Conservation (phyloP, 2,329 filamentous ascomycete genomes). For the Myriosclerotinia duriaeana region DNA sequence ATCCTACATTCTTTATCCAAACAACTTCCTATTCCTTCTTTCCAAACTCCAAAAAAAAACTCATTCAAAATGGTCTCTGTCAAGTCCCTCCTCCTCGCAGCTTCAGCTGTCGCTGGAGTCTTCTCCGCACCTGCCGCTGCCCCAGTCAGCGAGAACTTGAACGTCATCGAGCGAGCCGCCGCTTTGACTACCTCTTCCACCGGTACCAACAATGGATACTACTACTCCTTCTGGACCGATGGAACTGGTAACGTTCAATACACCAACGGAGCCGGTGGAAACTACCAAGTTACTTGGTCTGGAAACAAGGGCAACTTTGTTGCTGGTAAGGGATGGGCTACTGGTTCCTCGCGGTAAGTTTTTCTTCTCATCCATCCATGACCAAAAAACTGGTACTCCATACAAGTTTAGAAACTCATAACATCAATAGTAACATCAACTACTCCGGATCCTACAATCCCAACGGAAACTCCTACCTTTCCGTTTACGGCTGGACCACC, state of each 20-base stretch:
- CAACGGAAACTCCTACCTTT: slow-evolving; percentile 50
- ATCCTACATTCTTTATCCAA: background rate
- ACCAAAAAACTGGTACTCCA: no score
- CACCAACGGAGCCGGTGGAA: slow-evolving; percentile 52
- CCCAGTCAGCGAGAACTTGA: slow-evolving; percentile 8
- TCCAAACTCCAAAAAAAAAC: background rate
- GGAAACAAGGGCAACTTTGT: slow-evolving; percentile 48
- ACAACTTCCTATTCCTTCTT: background rate
- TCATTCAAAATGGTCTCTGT: slow-evolving; percentile 17
- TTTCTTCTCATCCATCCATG: background rate
- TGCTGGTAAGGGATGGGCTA: slow-evolving; percentile 52
- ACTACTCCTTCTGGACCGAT: slow-evolving; percentile 62
- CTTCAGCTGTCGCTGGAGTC: slow-evolving; percentile 14
- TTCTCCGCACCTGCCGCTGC: slow-evolving; percentile 14
- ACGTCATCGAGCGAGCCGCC: background rate
- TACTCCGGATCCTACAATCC: slow-evolving; percentile 46
- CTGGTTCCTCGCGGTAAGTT: slow-evolving; percentile 38
- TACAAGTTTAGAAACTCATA: background rate
- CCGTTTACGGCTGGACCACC: slow-evolving; percentile 56
- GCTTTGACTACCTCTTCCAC: slow-evolving; percentile 18
- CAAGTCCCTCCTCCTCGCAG: slow-evolving; percentile 16
- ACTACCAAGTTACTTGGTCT: slow-evolving; percentile 52
- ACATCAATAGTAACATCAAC: slow-evolving; percentile 41
- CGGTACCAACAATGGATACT: slow-evolving; percentile 38
- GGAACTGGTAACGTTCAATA: slow-evolving; percentile 50